These are phyloP conservation scores for Coffea eugenioides DNA, from an alignment of 257 asterid species.

Conservation along the genomic window DNA sequence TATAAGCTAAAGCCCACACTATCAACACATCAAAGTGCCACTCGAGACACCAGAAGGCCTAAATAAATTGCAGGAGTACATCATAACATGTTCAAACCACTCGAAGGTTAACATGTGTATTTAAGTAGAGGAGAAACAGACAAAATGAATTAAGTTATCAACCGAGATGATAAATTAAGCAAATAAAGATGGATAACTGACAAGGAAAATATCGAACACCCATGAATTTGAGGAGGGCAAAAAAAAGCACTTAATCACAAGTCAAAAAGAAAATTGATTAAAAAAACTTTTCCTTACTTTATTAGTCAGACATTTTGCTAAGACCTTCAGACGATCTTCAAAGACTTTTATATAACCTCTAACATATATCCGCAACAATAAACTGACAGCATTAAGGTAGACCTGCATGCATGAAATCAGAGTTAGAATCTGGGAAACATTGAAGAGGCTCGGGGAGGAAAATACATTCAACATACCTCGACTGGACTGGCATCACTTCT, in stretches of 20 bases:
- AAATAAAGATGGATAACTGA: not conserved
- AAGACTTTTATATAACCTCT: constrained; percentile 54
- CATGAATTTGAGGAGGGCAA: not conserved
- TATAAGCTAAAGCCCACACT: constrained; percentile 63
- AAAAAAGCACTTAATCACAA: too few species aligned
- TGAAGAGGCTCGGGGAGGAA: not conserved
- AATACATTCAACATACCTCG: constrained; percentile 48
- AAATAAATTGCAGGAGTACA: constrained; percentile 16
- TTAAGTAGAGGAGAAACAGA: constrained; percentile 2
- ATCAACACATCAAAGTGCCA: constrained; percentile 94
- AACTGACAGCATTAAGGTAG: constrained; percentile 73
- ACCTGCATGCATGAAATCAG: constrained; percentile 50
- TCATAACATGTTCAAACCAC: constrained; percentile 12
- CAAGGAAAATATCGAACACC: not conserved
- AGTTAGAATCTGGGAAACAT: constrained; percentile 3
- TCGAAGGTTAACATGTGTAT: not conserved
- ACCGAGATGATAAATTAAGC: not conserved
- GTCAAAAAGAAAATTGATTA: constrained; percentile 2
- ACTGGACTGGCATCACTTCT: constrained; percentile 62
- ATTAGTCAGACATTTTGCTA: constrained; percentile 55
- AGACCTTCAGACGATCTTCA: constrained; percentile 54
- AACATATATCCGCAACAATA: constrained; percentile 66
- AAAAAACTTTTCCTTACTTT: constrained; percentile 50
- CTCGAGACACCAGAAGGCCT: constrained; percentile 84
- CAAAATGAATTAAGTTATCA: not conserved